A percentile compares a stretch with the other conserved stretches of the same genome.
Evolutionary conservation across 345 rosid species (phyloP).

Genomic region (Lenwebbia sp.): DNA sequence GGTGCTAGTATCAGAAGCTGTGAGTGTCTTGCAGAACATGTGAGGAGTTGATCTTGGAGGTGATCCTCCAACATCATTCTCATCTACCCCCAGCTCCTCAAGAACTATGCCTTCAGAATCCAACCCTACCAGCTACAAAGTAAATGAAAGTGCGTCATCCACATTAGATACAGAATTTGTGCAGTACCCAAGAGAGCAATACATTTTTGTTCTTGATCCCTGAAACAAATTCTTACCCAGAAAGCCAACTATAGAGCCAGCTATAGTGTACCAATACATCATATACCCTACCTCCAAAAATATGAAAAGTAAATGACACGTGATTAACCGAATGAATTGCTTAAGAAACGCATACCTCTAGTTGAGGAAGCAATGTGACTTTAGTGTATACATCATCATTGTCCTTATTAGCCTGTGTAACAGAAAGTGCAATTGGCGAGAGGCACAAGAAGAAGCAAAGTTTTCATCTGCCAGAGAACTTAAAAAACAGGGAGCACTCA

Average conservation of each 20-base stretch:
- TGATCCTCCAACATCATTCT: constrained; percentile 41
- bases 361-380: constrained; percentile 60
- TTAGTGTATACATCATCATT: constrained; percentile 84
- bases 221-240: background rate
- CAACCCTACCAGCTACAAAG: constrained; percentile 36
- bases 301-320: background rate
- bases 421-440: background rate
- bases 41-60: constrained; percentile 57
- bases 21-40: constrained; percentile 85
- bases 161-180: background rate
- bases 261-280: background rate
- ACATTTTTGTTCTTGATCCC: background rate
- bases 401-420: constrained; percentile 71
- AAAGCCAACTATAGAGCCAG: background rate
- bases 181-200: background rate
- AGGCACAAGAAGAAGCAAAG: background rate
- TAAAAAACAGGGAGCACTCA: constrained; percentile 16
- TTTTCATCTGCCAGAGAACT: background rate
- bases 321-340: background rate
- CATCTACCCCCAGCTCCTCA: constrained; percentile 36
- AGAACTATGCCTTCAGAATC: constrained; percentile 41
- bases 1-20: constrained; percentile 91
- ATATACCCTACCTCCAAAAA: background rate
- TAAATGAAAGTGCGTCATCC: constrained; percentile 2
- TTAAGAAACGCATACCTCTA: constrained; percentile 34